Evolutionary conservation across 257 asterid genomes (phyloP).

Genomic region (Solanum corneliomulleri): DNA sequence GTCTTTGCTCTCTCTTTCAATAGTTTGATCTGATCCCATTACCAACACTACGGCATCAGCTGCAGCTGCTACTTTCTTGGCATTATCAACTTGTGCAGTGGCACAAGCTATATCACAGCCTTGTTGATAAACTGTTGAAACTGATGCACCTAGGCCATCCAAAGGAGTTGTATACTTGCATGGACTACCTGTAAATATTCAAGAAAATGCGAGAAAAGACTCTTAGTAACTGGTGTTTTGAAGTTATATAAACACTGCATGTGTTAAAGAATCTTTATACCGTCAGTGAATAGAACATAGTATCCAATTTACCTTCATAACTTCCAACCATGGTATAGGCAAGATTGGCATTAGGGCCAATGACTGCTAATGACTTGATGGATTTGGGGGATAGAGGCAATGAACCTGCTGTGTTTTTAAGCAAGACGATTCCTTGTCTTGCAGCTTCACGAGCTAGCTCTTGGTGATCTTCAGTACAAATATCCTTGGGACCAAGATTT

Average conservation of each 20-base stretch:
- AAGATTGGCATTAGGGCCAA: constrained; percentile 75
- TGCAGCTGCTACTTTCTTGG: constrained; percentile 40
- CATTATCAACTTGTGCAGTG: constrained; percentile 37
- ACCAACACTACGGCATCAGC: constrained; percentile 78
- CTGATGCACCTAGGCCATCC: constrained; percentile 47
- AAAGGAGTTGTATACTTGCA: constrained; percentile 61
- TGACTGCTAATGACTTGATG: constrained; percentile 67
- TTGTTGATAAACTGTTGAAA: constrained; percentile 33
- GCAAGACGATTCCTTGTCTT: constrained; percentile 72
- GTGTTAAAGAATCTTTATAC: not conserved
- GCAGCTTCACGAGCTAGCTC: constrained; percentile 86
- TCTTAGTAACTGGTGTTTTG: not conserved
- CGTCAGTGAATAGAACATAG: not conserved
- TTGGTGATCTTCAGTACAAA: constrained; percentile 53
- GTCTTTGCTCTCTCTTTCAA: constrained; percentile 52
- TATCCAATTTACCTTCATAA: constrained; percentile 43
- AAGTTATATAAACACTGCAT: not conserved
- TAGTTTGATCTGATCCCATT: constrained; percentile 69
- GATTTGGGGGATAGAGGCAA: constrained; percentile 45
- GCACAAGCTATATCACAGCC: constrained; percentile 62
- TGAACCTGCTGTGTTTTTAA: constrained; percentile 51
- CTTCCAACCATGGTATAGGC: constrained; percentile 68
- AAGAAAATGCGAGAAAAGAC: not conserved
- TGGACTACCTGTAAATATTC: constrained; percentile 41
- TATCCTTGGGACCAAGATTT: constrained; percentile 76